These are phyloP conservation scores for Zizania latifolia DNA, from an alignment of 176 grass and related monocot genomes.

Conservation along the genomic window DNA sequence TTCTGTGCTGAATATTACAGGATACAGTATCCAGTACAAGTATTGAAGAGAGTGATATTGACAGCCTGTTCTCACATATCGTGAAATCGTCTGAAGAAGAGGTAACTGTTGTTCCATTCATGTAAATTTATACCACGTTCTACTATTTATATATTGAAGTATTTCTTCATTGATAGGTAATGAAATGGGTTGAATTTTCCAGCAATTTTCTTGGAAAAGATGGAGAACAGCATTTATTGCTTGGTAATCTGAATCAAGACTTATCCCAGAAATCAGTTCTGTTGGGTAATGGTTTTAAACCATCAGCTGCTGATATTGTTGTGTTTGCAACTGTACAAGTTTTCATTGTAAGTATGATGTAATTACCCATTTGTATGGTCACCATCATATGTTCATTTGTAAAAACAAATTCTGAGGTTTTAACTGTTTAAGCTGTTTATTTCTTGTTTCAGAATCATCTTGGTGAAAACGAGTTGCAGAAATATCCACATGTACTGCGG, in stretches of 20 bases:
- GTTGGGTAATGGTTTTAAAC: slow-evolving; percentile 49
- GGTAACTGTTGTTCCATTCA: slow-evolving; percentile 32
- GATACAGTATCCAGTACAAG: slow-evolving; percentile 37
- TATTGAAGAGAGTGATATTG: slow-evolving; percentile 53
- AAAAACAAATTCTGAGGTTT: not conserved
- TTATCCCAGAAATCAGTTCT: slow-evolving; percentile 71
- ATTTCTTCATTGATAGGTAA: slow-evolving; percentile 43
- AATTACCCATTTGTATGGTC: not conserved
- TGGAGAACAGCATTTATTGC: slow-evolving; percentile 28
- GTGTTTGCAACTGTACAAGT: slow-evolving; percentile 58
- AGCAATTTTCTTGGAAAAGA: slow-evolving; percentile 51
- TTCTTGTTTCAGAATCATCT: slow-evolving; percentile 51
- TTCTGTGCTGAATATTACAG: slow-evolving; percentile 35
- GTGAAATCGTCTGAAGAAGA: slow-evolving; percentile 45
- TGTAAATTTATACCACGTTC: not conserved
- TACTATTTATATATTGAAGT: slow-evolving; percentile 10
- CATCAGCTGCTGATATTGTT: slow-evolving; percentile 70
- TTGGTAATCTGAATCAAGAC: slow-evolving; percentile 64
- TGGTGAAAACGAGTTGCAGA: slow-evolving; percentile 40
- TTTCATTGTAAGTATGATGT: slow-evolving; percentile 52
- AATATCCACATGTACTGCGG: slow-evolving; percentile 60
- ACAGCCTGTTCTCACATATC: slow-evolving; percentile 45
- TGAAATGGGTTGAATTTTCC: slow-evolving; percentile 70
- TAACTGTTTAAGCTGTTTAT: slow-evolving; percentile 2
- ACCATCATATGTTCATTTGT: not conserved